Evolutionary conservation across 2,329 filamentous ascomycete species (phyloP), one percentile per base, ranked within the genome.

Genomic region (Trichoderma cornu-damae): DNA sequence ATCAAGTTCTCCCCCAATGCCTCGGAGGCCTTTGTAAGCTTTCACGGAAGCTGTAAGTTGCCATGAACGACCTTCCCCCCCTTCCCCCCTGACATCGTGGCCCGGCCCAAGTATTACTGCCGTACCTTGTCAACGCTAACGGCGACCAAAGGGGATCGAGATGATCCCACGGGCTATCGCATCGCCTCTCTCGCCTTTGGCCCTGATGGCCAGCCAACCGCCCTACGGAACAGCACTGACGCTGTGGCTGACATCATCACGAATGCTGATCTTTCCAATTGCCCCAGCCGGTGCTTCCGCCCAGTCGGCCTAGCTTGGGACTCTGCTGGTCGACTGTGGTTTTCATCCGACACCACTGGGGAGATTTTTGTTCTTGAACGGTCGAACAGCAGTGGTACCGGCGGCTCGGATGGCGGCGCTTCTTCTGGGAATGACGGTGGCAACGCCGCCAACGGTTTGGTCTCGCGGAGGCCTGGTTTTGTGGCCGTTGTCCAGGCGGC

Each of bases 31-130:
- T 90, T 82, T 71, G 73, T 91, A 16, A 77, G 83, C 0, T 89
- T 90, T 70, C 87, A 89, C 68, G 87, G 88, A 12, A 86, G 82
- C 69, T 90, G 87, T 85, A 68, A 70, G 73, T 71, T 38, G 3
- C 18, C 12, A 3, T 40, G 14, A 12, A n/a, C 2, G n/a, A n/a
- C n/a, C n/a, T n/a, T n/a, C n/a, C n/a, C n/a, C n/a, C 12, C 14
- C 2, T n/a, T 16, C 14, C 14, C 8, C 20, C 11, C n/a, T 35
- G 8, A 12, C 11, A 4, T 7, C 18, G n/a, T n/a, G n/a, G n/a
- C n/a, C n/a, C n/a, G n/a, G n/a, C n/a, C n/a, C n/a, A n/a, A n/a
- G n/a, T n/a, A n/a, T n/a, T n/a, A n/a, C n/a, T n/a, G n/a, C n/a
- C n/a, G n/a, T n/a, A n/a, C n/a, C n/a, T 7, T 38, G 16, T 26